phyloP scores from a whole-genome alignment of 441 rosid genomes.

The Euphorbia corollata region DNA sequence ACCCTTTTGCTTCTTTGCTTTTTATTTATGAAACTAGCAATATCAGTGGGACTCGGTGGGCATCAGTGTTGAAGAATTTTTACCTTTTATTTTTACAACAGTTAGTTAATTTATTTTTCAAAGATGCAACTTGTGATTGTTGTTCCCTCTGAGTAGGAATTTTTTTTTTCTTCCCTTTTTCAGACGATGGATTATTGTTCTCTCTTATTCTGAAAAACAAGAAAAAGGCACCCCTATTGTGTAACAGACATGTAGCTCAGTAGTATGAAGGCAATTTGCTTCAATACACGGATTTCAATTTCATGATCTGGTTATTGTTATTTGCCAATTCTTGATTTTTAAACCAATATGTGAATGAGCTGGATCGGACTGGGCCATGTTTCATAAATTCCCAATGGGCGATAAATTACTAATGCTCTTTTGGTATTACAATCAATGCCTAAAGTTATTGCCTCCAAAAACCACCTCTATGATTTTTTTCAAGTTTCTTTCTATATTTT shows the following conservation, averaged over 20 bases:
- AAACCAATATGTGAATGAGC: background rate
- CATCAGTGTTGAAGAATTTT: conserved; percentile 24
- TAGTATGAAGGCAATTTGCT: background rate
- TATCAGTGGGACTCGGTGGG: conserved; percentile 32
- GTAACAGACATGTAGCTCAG: background rate
- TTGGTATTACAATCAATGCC: too few species aligned
- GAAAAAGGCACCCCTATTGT: background rate
- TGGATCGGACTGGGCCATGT: background rate
- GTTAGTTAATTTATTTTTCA: background rate
- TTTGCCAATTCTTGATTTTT: background rate
- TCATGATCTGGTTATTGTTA: background rate
- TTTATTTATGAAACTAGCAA: conserved; percentile 32
- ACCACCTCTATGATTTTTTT: too few species aligned
- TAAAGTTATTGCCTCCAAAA: too few species aligned
- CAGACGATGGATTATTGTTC: background rate
- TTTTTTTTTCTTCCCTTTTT: background rate
- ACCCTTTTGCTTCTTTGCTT: conserved; percentile 10
- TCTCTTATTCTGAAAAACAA: background rate
- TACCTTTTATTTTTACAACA: background rate
- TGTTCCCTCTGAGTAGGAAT: background rate
- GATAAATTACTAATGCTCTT: too few species aligned
- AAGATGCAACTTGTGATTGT: background rate
- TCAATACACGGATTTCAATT: background rate
- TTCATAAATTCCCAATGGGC: background rate
- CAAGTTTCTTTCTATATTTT: too few species aligned